phyloP scores from a whole-genome alignment of 306 rosid species.

The Gastrolobium bilobum region DNA sequence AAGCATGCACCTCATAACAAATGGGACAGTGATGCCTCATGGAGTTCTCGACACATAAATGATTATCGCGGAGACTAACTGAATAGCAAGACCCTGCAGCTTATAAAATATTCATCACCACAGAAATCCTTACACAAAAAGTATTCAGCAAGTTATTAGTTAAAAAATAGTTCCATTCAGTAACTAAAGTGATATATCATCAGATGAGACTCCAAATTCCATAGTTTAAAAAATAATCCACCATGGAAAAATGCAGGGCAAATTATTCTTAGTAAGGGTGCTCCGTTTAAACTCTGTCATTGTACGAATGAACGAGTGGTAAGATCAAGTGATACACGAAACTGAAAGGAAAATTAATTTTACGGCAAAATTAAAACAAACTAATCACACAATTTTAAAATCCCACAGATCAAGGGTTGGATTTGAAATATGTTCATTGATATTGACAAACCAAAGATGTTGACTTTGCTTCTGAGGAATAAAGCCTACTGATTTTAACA shows the following conservation, averaged over 20 bases:
- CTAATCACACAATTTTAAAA: slow-evolving; percentile 1
- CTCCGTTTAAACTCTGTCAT: background rate
- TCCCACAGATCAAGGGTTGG: background rate
- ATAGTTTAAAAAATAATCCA: background rate
- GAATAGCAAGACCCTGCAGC: slow-evolving; percentile 86
- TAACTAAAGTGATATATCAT: background rate
- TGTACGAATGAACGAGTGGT: background rate
- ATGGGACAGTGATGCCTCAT: slow-evolving; percentile 96
- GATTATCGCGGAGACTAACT: slow-evolving; percentile 71
- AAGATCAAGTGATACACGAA: background rate
- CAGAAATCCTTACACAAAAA: slow-evolving; percentile 17
- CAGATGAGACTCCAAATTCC: background rate
- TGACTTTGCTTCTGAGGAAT: background rate
- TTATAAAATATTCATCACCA: slow-evolving; percentile 35
- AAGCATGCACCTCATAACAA: slow-evolving; percentile 81
- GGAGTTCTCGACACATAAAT: slow-evolving; percentile 89
- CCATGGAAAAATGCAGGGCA: background rate
- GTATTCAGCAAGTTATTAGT: background rate
- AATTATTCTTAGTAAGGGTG: background rate
- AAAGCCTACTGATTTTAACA: background rate
- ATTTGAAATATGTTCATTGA: background rate
- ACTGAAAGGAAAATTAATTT: background rate
- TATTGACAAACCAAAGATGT: background rate
- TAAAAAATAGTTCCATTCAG: background rate
- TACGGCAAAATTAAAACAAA: background rate